Conservation (phyloP, 2,329 filamentous ascomycete species). For the Cladosporium austrohemisphaericum region DNA sequence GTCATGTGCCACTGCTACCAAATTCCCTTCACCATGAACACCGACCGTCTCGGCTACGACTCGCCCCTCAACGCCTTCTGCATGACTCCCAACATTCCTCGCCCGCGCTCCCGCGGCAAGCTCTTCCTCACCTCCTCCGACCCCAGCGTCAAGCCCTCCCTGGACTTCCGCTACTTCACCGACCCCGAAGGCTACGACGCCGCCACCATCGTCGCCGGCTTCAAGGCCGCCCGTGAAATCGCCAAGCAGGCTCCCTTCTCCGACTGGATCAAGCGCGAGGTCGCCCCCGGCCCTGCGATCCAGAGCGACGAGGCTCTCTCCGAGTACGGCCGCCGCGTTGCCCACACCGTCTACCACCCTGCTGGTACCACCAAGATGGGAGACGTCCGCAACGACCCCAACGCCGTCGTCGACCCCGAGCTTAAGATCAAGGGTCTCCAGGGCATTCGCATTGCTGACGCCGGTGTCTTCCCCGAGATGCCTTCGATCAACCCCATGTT, state of each 20-base stretch:
- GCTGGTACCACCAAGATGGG: slow-evolving; percentile 91
- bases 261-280: slow-evolving; percentile 77
- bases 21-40: slow-evolving; percentile 88
- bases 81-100: slow-evolving; percentile 89
- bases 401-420: slow-evolving; percentile 76
- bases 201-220: slow-evolving; percentile 71
- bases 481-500: slow-evolving; percentile 86
- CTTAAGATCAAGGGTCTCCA: slow-evolving; percentile 69
- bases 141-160: slow-evolving; percentile 71
- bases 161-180: slow-evolving; percentile 88
- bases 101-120: slow-evolving; percentile 71
- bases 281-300: slow-evolving; percentile 69
- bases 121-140: slow-evolving; percentile 74
- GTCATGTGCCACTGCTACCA: slow-evolving; percentile 98
- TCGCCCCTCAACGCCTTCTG: slow-evolving; percentile 74
- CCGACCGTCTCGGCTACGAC: slow-evolving; percentile 69
- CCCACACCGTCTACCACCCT: slow-evolving; percentile 88
- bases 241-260: slow-evolving; percentile 74
- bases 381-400: slow-evolving; percentile 61
- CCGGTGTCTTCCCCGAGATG: slow-evolving; percentile 85
- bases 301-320: slow-evolving; percentile 75
- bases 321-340: slow-evolving; percentile 75
- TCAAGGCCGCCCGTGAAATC: slow-evolving; percentile 72
- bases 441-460: slow-evolving; percentile 76
- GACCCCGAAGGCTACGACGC: slow-evolving; percentile 82